phyloP scores from a whole-genome alignment of 23 red algal species.

The Gracilaria domingensis region DNA sequence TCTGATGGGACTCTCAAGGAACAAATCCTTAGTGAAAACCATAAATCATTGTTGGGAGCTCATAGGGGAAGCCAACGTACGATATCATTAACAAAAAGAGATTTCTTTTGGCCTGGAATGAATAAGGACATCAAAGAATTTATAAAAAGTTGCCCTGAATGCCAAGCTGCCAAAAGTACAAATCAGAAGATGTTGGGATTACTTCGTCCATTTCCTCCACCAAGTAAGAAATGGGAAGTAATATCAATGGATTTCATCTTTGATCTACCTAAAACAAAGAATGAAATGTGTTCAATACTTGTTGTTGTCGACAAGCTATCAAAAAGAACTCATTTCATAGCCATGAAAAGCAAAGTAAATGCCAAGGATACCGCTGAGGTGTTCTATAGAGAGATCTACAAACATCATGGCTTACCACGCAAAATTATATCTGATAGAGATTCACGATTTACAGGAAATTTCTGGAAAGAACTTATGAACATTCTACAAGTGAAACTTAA shows the following conservation, averaged over 20 bases:
- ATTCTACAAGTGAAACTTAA: constrained; percentile 31
- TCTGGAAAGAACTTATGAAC: constrained; percentile 34
- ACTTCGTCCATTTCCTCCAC: constrained; percentile 15
- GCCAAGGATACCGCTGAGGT: constrained; percentile 22
- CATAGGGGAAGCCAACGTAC: constrained; percentile 30
- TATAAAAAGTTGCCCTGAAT: constrained; percentile 9
- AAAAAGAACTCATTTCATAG: constrained; percentile 26
- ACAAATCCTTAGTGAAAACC: constrained; percentile 4
- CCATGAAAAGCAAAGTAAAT: constrained; percentile 14
- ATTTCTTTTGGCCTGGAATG: constrained; percentile 56
- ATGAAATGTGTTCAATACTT: constrained; percentile 9
- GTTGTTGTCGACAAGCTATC: constrained; percentile 55
- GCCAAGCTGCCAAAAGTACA: constrained; percentile 19
- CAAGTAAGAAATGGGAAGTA: constrained; percentile 37
- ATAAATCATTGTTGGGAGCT: constrained; percentile 11
- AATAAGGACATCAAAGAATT: constrained; percentile 16
- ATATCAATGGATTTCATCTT: constrained; percentile 56
- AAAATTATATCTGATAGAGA: constrained; percentile 46
- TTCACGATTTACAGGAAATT: constrained; percentile 36
- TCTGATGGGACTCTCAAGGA: neutral
- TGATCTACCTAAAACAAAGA: constrained; percentile 36
- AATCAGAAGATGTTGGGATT: constrained; percentile 16
- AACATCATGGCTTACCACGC: constrained; percentile 18
- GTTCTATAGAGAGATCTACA: constrained; percentile 32
- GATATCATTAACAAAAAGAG: constrained; percentile 32